A percentile compares a stretch with the other conserved stretches of the same genome.
Conservation (phyloP, 1,139 yeast species). For the Suhomyces kunorum region DNA sequence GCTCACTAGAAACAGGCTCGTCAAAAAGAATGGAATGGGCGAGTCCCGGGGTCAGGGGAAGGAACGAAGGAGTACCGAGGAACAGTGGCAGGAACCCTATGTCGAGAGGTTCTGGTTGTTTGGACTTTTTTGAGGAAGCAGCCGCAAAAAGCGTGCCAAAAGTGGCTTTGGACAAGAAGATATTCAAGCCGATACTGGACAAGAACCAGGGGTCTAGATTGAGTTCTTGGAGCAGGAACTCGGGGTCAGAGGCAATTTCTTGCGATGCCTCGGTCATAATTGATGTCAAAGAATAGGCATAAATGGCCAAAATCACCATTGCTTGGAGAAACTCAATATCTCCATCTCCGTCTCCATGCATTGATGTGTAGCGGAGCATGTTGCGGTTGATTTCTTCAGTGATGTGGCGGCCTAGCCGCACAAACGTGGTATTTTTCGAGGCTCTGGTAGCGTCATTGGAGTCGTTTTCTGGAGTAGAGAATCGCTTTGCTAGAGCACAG, state of each 20-base stretch:
- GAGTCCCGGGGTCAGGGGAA: not conserved
- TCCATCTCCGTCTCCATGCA: conserved; percentile 25
- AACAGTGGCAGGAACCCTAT: conserved; percentile 3
- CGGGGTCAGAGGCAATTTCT: not conserved
- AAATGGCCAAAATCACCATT: conserved; percentile 60
- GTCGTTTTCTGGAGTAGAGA: conserved; percentile 28
- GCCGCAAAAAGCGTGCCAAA: conserved; percentile 30
- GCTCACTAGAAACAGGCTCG: conserved; percentile 41
- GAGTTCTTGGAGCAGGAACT: conserved; percentile 18
- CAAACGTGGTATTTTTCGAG: conserved; percentile 24
- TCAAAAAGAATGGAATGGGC: conserved; percentile 32
- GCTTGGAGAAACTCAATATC: conserved; percentile 67
- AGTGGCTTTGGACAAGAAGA: conserved; percentile 51
- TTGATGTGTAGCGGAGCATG: conserved; percentile 32
- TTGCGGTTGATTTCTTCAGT: conserved; percentile 47
- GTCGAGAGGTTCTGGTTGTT: not conserved
- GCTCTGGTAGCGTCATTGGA: conserved; percentile 24
- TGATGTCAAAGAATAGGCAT: conserved; percentile 59
- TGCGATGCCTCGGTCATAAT: conserved; percentile 20
- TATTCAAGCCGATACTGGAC: conserved; percentile 59
- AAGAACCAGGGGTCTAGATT: conserved; percentile 63
- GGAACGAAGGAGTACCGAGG: conserved; percentile 4
- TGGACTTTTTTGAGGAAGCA: not conserved
- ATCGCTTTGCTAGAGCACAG: conserved; percentile 61
- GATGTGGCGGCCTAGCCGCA: conserved; percentile 32